Conservation (phyloP, 768 basidiomycete genomes). For the Trametes cubensis region DNA sequence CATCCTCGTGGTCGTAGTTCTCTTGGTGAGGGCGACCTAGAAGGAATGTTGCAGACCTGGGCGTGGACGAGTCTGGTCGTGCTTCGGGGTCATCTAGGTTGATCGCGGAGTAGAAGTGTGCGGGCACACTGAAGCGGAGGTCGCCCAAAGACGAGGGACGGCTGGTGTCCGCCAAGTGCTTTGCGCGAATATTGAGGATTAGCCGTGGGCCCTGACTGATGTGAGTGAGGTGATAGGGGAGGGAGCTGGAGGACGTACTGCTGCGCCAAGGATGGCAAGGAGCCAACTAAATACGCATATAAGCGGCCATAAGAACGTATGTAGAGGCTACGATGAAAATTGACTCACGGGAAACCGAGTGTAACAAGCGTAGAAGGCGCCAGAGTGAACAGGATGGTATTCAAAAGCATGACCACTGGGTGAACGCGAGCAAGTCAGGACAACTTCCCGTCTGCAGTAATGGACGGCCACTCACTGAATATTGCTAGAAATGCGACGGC, state of each 20-base stretch:
- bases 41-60: background rate
- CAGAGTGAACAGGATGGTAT: slow-evolving; percentile 22
- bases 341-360: slow-evolving; percentile 20
- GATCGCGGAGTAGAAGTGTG: slow-evolving; percentile 16
- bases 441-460: background rate
- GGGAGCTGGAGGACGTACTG: slow-evolving; percentile 4
- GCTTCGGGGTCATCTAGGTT: slow-evolving; percentile 9
- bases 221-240: no score
- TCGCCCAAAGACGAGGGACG: slow-evolving; percentile 9
- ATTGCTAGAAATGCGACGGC: slow-evolving; percentile 32
- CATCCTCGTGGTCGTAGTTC: no score
- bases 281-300: slow-evolving; percentile 10
- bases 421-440: background rate
- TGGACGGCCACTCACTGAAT: slow-evolving; percentile 24
- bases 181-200: slow-evolving; percentile 17
- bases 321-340: no score
- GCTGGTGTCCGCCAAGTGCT: slow-evolving; percentile 1
- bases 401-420: slow-evolving; percentile 21
- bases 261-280: slow-evolving; percentile 18
- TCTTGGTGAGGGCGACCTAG: no score
- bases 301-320: no score
- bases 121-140: slow-evolving; percentile 8
- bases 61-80: background rate
- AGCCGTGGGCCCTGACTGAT: slow-evolving; percentile 19
- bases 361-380: slow-evolving; percentile 22